phyloP scores from a whole-genome alignment of 1,284 basidiomycete genomes.

The Coniferiporia weirii region DNA sequence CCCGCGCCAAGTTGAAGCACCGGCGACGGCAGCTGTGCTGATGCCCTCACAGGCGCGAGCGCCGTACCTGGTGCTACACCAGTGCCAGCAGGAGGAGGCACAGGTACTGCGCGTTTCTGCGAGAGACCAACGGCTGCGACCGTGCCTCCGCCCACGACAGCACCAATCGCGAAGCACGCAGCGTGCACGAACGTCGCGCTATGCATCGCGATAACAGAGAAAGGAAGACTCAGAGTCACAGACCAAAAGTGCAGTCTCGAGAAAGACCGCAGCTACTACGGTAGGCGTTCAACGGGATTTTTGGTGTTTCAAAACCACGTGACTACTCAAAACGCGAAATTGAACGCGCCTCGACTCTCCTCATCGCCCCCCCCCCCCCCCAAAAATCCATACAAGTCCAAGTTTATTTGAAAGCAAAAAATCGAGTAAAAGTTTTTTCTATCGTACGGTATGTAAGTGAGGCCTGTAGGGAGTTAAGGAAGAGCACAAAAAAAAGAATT shows the following conservation, averaged over 20 bases:
- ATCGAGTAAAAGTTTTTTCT: neutral
- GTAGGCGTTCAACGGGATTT: no score
- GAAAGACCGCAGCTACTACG: neutral
- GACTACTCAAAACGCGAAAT: no score
- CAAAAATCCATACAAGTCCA: neutral
- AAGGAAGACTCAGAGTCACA: neutral
- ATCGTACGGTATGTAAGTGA: neutral
- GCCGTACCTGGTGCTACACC: neutral
- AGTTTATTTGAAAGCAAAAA: neutral
- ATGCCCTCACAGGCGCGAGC: neutral
- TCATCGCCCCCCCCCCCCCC: no score
- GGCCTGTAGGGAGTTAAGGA: neutral
- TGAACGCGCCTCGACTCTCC: no score
- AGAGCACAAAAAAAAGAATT: neutral
- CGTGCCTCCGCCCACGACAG: conserved; percentile 62
- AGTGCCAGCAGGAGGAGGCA: neutral
- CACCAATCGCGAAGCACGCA: conserved; percentile 69
- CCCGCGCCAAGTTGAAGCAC: conserved; percentile 57
- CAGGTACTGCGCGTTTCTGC: conserved; percentile 3
- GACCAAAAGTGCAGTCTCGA: neutral
- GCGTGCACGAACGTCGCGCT: conserved; percentile 48
- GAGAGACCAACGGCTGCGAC: conserved; percentile 39
- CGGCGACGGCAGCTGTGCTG: conserved; percentile 24
- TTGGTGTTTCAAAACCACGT: no score
- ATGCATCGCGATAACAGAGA: conserved; percentile 32